Conservation (phyloP, 495 filamentous ascomycete species). For the Neurospora tetrasperma region DNA sequence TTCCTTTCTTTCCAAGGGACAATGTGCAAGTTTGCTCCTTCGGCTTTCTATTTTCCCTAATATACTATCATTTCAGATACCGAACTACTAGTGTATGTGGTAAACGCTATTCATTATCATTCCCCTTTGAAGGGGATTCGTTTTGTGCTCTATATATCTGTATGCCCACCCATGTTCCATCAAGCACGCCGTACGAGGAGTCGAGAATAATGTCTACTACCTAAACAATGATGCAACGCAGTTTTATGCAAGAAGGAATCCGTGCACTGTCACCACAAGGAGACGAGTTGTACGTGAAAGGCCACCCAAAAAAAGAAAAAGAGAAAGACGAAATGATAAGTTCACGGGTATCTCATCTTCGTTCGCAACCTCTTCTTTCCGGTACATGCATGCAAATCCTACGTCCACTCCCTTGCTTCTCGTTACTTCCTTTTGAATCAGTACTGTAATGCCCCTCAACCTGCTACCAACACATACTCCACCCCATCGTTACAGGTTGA, state of each 20-base stretch:
- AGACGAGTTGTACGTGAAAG: neutral
- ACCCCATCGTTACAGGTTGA: slow-evolving; percentile 53
- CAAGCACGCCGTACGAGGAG: neutral
- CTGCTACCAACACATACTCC: neutral
- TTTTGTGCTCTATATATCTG: neutral
- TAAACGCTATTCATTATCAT: neutral
- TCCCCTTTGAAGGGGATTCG: neutral
- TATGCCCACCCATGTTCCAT: neutral
- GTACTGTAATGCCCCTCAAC: neutral
- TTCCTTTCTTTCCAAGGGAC: neutral
- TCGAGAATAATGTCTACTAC: neutral
- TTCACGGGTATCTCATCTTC: neutral
- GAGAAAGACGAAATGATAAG: neutral
- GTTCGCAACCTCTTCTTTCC: neutral
- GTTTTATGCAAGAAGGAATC: neutral
- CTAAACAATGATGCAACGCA: neutral
- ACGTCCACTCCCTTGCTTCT: neutral
- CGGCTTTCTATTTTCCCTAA: no score
- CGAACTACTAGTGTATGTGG: neutral
- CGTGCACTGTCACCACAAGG: neutral
- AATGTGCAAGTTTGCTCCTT: no score
- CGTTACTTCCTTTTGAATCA: neutral
- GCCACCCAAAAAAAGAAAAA: neutral
- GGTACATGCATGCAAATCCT: neutral
- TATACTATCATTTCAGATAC: neutral